Evolutionary conservation across 140 eudicot genomes (phyloP), one percentile per base, ranked within the genome.

Genomic region (Flaveria floridana): DNA sequence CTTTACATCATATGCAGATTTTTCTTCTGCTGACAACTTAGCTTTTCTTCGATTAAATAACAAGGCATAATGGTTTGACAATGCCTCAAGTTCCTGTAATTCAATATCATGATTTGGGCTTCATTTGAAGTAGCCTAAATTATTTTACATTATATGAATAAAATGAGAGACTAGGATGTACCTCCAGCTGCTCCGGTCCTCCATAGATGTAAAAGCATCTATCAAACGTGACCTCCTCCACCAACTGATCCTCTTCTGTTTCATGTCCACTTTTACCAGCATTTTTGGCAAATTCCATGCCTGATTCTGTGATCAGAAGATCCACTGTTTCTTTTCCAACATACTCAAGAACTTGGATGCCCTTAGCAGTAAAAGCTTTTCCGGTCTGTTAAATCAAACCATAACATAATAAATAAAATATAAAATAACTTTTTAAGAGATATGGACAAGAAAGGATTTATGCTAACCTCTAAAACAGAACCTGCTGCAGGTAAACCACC

Each of bases 101-200:
- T 71, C 70, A 71, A 52, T 23, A 65, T 42, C 7, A 67, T 48
- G 61, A 44, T 8, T 21, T 20, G 26, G 18, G 39, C 28, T 19
- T 70, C 68, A 41, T 16, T 44, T 44, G 6, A 66, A 28, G 8
- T 7, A 7, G 2, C 64, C 68, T 72, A 46, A 37, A 26, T 47
- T 47, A 1, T 51, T 28, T 46, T 5, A 52, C 70, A 0, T 1
- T 37, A 34, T 4, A 55, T 8, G 16, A 65, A 19, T n/a, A 58
- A 20, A 13, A 72, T 16, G 62, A 21, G 25, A 39, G 12, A 13
- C 56, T 1, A 50, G 18, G n/a, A 48, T 6, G 64, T 57, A 94
- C 99, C 96, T 94, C 97, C 76, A 94, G 83, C 80, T 85, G 97
- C 78, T 94, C 99, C 61, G 99, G 99, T 84, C 99, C 99, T 82